These are phyloP conservation scores for Aureobasidium subglaciale DNA, from an alignment of 2,329 filamentous ascomycete species.

Conservation along the genomic window DNA sequence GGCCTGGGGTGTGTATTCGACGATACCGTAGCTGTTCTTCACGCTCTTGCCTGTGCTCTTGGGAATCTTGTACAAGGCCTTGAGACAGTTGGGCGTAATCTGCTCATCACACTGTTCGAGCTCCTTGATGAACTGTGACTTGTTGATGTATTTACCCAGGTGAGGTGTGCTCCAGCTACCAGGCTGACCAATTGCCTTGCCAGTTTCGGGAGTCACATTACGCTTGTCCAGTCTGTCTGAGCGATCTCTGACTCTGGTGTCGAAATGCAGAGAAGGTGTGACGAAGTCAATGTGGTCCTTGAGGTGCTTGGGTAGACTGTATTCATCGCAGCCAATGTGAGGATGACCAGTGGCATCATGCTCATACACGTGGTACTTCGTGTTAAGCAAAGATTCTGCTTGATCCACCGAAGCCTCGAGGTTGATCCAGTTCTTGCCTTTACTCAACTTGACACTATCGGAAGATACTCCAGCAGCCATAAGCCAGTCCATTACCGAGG, in stretches of 20 bases:
- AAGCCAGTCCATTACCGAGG: slow-evolving; percentile 49
- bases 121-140: slow-evolving; percentile 24
- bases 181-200: slow-evolving; percentile 23
- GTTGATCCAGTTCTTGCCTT: slow-evolving; percentile 47
- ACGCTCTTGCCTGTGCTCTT: slow-evolving; percentile 30
- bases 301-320: slow-evolving; percentile 27
- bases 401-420: slow-evolving; percentile 50
- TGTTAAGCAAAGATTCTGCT: slow-evolving; percentile 46
- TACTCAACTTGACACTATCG: slow-evolving; percentile 43
- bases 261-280: slow-evolving; percentile 36
- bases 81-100: slow-evolving; percentile 51
- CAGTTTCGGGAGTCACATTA: slow-evolving; percentile 18
- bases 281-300: slow-evolving; percentile 31
- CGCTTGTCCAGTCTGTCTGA: slow-evolving; percentile 20
- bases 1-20: slow-evolving; percentile 46
- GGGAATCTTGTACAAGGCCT: slow-evolving; percentile 31
- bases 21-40: slow-evolving; percentile 47
- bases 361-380: slow-evolving; percentile 47
- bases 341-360: slow-evolving; percentile 31
- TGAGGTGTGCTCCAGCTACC: slow-evolving; percentile 29
- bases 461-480: slow-evolving; percentile 43
- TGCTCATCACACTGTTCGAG: slow-evolving; percentile 43
- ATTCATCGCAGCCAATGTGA: slow-evolving; percentile 35
- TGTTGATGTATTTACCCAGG: slow-evolving; percentile 18
- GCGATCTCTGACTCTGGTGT: slow-evolving; percentile 27